Evolutionary conservation across 257 asterid genomes (phyloP), one percentile per base, ranked within the genome.

Genomic region (Fraxinus excelsior): DNA sequence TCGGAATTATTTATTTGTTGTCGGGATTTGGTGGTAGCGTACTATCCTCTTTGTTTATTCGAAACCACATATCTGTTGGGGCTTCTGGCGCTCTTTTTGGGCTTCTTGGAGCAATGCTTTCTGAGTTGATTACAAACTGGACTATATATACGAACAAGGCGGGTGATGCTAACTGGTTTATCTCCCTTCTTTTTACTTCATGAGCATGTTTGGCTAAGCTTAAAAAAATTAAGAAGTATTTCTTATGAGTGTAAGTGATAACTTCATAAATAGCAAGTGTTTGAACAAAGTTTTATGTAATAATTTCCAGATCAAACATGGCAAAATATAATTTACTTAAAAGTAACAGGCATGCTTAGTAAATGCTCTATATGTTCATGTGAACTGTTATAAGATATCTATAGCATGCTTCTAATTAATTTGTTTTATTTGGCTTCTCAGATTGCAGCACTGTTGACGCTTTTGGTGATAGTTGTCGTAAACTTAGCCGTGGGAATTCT

Each of bases 1-100:
- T 94, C 14, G 96, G 96, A 73, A 26, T 84, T 34, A 87, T 94
- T 71, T 94, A 94, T 72, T 77, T 94, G 5, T 19, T 92, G 28
- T 90, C 97, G 2, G 98, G 98, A 71, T 80, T 92, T 66, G 97
- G 97, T 5, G 98, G 98, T 71, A 72, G 66, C 18, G 16, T 49
- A 46, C 16, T 72, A 23, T 49, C 67, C 4, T 46, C 67, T 5
- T 49, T 72, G 26, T 49, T 72, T 28, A 23, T 72, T 4, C 44
- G 12, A 72, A 72, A 72, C 56, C n/a, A 37, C 38, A 49, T 72
- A 25, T 49, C 44, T 44, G 67, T 46, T 46, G 76, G 67, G 78
- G 67, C 76, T 44, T 72, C 76, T 46, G 67, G 76, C 2, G 67
- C 76, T 49, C 76, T 72, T 46, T 72, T 72, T 51, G 76, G 76